Percentiles rank a stretch among this genome's conserved stretches.
phyloP scores from a whole-genome alignment of 345 rosid genomes.

The Euphorbia pulcherrima region DNA sequence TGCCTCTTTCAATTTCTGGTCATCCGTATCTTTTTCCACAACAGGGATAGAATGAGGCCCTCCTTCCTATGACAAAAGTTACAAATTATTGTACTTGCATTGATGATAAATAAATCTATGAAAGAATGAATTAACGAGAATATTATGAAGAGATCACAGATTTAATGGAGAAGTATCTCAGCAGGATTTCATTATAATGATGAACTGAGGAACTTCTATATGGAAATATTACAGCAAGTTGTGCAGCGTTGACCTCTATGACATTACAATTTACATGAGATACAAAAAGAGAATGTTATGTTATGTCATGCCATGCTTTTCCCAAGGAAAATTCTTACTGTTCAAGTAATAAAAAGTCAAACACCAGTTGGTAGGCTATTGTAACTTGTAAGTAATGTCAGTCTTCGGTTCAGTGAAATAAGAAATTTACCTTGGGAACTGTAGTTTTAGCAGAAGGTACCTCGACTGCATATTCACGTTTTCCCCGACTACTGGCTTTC shows the following conservation, averaged over 20 bases:
- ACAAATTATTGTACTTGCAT: constrained; percentile 1
- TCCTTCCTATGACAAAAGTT: constrained; percentile 34
- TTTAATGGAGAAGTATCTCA: neutral
- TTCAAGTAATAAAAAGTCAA: neutral
- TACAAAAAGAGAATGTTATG: neutral
- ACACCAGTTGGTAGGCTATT: neutral
- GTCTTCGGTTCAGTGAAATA: neutral
- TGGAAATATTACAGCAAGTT: neutral
- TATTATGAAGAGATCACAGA: neutral
- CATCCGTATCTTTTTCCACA: constrained; percentile 21
- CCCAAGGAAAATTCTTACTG: neutral
- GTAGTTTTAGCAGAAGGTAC: constrained; percentile 24
- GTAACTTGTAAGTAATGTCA: neutral
- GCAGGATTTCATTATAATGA: neutral
- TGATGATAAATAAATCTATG: constrained; percentile 3
- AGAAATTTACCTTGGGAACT: constrained; percentile 29
- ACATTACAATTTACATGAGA: neutral
- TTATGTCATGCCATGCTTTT: neutral
- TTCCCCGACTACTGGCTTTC: constrained; percentile 41
- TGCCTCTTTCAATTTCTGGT: constrained; percentile 39
- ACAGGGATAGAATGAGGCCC: constrained; percentile 23
- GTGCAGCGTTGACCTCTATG: neutral
- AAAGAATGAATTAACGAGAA: neutral
- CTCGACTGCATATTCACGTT: constrained; percentile 28
- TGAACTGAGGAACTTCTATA: neutral